Percentiles rank a stretch among this genome's conserved stretches.
Evolutionary conservation across 2,329 filamentous ascomycete genomes (phyloP).

Genomic region (Cercospora brassicicola): DNA sequence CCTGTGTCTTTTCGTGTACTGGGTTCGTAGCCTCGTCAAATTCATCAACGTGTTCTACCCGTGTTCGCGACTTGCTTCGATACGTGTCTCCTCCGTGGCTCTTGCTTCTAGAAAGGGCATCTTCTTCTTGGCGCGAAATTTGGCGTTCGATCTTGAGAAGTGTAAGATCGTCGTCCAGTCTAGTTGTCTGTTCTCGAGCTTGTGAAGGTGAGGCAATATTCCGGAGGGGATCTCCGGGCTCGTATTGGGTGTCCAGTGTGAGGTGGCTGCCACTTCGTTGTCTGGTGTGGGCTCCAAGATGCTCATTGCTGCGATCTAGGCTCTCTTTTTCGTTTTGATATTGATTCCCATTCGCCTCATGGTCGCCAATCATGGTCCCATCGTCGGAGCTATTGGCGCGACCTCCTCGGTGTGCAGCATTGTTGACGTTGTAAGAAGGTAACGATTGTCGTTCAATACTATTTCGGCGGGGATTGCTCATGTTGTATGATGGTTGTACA

Average conservation of each 20-base stretch:
- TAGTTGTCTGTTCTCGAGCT: conserved; percentile 59
- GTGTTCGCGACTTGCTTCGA: conserved; percentile 52
- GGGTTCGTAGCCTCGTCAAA: conserved; percentile 69
- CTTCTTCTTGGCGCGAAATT: conserved; percentile 48
- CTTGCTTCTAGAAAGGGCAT: conserved; percentile 33
- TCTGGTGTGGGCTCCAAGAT: conserved; percentile 18
- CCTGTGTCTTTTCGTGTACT: conserved; percentile 64
- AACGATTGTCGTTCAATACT: conserved; percentile 26
- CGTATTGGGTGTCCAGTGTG: conserved; percentile 44
- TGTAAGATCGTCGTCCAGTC: conserved; percentile 66
- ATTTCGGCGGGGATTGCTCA: conserved; percentile 24
- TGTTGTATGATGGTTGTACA: conserved; percentile 29
- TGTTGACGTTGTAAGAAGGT: conserved; percentile 39
- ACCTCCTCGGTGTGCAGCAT: conserved; percentile 18
- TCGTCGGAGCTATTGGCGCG: conserved; percentile 36
- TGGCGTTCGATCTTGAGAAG: conserved; percentile 65
- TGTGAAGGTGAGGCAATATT: conserved; percentile 53
- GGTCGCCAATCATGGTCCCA: conserved; percentile 39
- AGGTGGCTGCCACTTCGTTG: conserved; percentile 44
- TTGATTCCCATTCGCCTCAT: conserved; percentile 23
- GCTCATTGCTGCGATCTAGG: conserved; percentile 12
- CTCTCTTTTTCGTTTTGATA: conserved; percentile 13
- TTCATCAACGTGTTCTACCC: conserved; percentile 62
- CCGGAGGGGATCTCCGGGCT: conserved; percentile 35
- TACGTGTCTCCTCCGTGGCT: conserved; percentile 49